Conservation (phyloP, 2,329 filamentous ascomycete species). For the Trichoderma sp. region DNA sequence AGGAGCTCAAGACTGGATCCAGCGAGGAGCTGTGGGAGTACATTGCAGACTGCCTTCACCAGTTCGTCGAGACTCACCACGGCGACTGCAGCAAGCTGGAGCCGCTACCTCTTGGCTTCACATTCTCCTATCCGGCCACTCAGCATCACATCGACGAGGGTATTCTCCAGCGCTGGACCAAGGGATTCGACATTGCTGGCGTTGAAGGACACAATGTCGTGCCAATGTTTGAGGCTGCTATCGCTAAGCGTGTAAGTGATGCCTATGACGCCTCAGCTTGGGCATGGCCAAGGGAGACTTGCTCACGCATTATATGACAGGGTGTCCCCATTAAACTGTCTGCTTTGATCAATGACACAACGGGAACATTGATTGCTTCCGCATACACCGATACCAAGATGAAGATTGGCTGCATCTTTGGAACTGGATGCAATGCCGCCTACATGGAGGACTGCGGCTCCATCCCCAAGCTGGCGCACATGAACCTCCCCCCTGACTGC, state of each 20-base stretch:
- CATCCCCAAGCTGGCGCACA: constrained; percentile 88
- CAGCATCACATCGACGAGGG: constrained; percentile 94
- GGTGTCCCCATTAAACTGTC: constrained; percentile 88
- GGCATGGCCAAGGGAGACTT: not conserved
- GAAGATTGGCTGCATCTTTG: constrained; percentile 97
- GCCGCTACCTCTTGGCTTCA: constrained; percentile 81
- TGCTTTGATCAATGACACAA: constrained; percentile 96
- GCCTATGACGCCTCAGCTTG: not conserved
- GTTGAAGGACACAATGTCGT: constrained; percentile 91
- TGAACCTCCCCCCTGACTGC: constrained; percentile 79
- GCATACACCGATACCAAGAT: constrained; percentile 93
- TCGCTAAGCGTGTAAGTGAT: constrained; percentile 53
- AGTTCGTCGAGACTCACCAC: constrained; percentile 86
- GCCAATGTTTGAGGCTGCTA: constrained; percentile 77
- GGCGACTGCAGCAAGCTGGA: constrained; percentile 60
- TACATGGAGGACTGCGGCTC: constrained; percentile 94
- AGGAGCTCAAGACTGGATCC: constrained; percentile 82
- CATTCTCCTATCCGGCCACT: constrained; percentile 91
- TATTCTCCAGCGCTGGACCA: constrained; percentile 92
- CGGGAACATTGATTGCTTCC: constrained; percentile 92
- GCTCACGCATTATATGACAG: constrained; percentile 41
- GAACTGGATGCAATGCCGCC: constrained; percentile 95
- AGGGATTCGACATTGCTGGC: constrained; percentile 91
- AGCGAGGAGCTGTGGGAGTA: constrained; percentile 92
- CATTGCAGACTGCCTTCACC: constrained; percentile 86